Evolutionary conservation across 2,329 filamentous ascomycete species (phyloP).

Genomic region (Aspergillus sclerotialis): DNA sequence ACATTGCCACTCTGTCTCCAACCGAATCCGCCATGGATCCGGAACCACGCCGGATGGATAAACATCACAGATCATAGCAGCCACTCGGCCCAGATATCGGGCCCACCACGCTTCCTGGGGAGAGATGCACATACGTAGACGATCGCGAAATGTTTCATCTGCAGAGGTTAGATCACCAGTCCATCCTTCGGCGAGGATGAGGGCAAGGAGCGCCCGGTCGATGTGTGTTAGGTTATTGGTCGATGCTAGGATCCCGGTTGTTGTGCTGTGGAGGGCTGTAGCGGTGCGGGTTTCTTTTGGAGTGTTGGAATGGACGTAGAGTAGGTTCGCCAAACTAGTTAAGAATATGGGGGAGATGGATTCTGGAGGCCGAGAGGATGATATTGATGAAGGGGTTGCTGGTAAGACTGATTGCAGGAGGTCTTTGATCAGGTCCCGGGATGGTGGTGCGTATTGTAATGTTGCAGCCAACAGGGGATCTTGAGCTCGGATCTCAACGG

Average conservation of each 20-base stretch:
- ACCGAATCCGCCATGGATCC: conserved; percentile 28
- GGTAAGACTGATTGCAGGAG: conserved; percentile 47
- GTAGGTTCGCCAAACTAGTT: conserved; percentile 52
- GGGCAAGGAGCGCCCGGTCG: conserved; percentile 61
- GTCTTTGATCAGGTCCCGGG: conserved; percentile 39
- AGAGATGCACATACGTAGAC: conserved; percentile 49
- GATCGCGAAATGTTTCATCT: conserved; percentile 49
- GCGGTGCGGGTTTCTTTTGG: conserved; percentile 54
- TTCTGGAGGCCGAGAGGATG: conserved; percentile 24
- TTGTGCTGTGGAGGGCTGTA: conserved; percentile 64
- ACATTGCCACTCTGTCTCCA: conserved; percentile 37
- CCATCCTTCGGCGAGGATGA: conserved; percentile 69
- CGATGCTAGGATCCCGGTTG: conserved; percentile 59
- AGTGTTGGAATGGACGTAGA: conserved; percentile 48
- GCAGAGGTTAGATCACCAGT: conserved; percentile 56
- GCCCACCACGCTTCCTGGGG: conserved; percentile 58
- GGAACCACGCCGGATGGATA: conserved; percentile 52
- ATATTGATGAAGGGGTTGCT: conserved; percentile 9
- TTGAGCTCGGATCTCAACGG: conserved; percentile 51
- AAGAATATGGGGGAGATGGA: conserved; percentile 44
- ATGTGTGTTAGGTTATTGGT: conserved; percentile 69
- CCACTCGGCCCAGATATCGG: conserved; percentile 56
- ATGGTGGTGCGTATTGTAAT: conserved; percentile 43
- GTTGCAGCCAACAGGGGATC: conserved; percentile 63
- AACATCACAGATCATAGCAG: conserved; percentile 49